Evolutionary conservation across 352 stramenopile species (phyloP).

Genomic region (Pythium brassicae): DNA sequence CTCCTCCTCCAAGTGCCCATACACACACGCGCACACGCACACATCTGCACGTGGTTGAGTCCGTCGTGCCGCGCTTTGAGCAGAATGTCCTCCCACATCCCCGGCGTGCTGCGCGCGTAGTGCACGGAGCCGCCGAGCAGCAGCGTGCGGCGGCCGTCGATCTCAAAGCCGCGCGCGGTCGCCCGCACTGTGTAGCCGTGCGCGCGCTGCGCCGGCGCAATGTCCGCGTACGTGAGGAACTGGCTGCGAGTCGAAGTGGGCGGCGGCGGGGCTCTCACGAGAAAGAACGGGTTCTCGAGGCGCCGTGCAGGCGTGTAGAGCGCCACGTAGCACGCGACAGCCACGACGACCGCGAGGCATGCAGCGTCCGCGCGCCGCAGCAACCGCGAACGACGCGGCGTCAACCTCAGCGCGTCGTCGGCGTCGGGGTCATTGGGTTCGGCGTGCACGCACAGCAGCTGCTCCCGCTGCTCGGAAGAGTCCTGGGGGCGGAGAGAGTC

Average conservation of each 20-base stretch:
- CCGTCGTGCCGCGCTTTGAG: constrained; percentile 63
- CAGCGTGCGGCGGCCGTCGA: constrained; percentile 51
- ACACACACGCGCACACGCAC: constrained; percentile 25
- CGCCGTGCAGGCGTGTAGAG: constrained; percentile 38
- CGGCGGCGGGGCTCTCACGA: neutral
- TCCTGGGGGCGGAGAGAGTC: too few species aligned
- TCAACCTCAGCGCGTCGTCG: neutral
- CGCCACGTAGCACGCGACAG: constrained; percentile 51
- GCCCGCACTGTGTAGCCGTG: constrained; percentile 49
- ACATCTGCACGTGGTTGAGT: constrained; percentile 72
- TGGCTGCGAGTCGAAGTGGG: constrained; percentile 5
- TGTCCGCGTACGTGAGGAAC: constrained; percentile 63
- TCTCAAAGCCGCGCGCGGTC: constrained; percentile 46
- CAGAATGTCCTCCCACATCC: constrained; percentile 54
- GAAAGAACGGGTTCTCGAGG: constrained; percentile 34
- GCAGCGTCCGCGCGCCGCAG: constrained; percentile 48
- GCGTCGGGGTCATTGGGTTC: too few species aligned
- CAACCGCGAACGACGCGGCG: constrained; percentile 6
- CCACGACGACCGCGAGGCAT: constrained; percentile 35
- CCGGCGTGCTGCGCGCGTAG: constrained; percentile 45
- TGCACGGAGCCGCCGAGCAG: constrained; percentile 69
- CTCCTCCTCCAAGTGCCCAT: neutral
- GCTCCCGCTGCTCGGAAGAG: too few species aligned
- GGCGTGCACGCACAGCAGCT: too few species aligned
- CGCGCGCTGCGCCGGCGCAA: constrained; percentile 29